These are phyloP conservation scores for Gloeostereum incarnatum DNA, from an alignment of 768 basidiomycete genomes.

Conservation along the genomic window DNA sequence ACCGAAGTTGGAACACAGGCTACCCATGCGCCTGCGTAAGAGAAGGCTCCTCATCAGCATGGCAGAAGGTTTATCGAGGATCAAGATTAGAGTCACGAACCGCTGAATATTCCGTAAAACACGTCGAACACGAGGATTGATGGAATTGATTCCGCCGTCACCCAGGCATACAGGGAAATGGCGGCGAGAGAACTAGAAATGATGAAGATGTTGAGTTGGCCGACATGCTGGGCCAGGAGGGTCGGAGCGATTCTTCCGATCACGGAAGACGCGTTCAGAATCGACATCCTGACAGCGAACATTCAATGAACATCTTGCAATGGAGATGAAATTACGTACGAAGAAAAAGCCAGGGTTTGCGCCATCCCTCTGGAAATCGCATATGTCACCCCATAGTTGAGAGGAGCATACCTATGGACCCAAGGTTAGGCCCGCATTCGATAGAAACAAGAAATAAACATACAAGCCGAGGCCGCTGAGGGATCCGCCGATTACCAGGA, in stretches of 20 bases:
- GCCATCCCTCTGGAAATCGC: conserved; percentile 8
- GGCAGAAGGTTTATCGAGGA: not conserved
- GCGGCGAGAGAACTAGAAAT: conserved; percentile 4
- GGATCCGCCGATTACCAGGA: conserved; percentile 9
- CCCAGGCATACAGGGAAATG: conserved; percentile 8
- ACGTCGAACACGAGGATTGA: conserved; percentile 10
- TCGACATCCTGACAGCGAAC: conserved; percentile 6
- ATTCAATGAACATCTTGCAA: not conserved
- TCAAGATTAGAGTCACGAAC: conserved; percentile 2
- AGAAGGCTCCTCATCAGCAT: not conserved
- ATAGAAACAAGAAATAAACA: not conserved
- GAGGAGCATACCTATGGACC: conserved; percentile 6
- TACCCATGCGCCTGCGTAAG: conserved; percentile 3
- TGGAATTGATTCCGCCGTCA: conserved; percentile 1
- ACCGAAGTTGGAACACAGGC: conserved; percentile 4
- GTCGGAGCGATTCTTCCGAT: conserved; percentile 9
- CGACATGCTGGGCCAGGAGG: conserved; percentile 8
- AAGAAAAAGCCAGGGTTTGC: conserved; percentile 9
- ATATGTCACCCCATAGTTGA: conserved; percentile 11
- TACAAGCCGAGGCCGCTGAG: conserved; percentile 8
- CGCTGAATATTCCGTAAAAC: conserved; percentile 10
- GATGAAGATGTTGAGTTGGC: conserved; percentile 10
- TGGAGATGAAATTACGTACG: conserved; percentile 5
- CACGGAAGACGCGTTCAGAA: conserved; percentile 10
- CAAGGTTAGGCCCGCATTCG: not conserved